Base-by-base conservation (phyloP, 257 asterid genomes). In the Eustoma russellianum region DNA sequence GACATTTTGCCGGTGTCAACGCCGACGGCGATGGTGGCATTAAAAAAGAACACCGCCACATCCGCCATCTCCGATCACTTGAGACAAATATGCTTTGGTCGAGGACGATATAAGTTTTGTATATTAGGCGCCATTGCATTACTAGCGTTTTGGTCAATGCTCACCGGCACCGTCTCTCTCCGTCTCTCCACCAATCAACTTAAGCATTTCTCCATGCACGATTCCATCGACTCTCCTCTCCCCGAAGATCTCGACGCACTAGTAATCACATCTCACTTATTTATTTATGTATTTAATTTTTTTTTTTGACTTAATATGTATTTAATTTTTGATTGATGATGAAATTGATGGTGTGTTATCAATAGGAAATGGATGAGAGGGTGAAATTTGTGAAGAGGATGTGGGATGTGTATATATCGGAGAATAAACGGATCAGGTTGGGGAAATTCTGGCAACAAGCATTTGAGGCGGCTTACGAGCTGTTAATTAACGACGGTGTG, bases 331-430 rank as follows among this genome's bases (percentile, higher is more conserved):
- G 16, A 43, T 55, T 16, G 57, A 48, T 50, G 28, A 19, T 19
- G 28, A 19, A 38, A 38, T 40, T 51, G 15, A 33, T 15, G 64
- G 33, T 46, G 58, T 63, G 33, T 46, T 55, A 49, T 67, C 10
- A 6, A n/a, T 66, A 89, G 97, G 93, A 81, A 79, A 63, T 89
- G 83, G 97, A 89, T 82, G 97, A 89, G 74, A 86, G 97, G 70
- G 94, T 83, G 88, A 83, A 77, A 65, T 43, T 83, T 79, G 97
- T 86, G 84, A 79, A 74, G 74, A 93, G 82, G 56, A 83, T 86
- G 94, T 89, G 97, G 97, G 93, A 86, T 73, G 93, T 86, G 66
- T 89, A 89, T 45, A 74, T 82, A 35, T 65, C 70, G 50, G 81
- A 76, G 61, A 72, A 85, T 67, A 79, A 72, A 44, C 81, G 88